Base-by-base conservation (phyloP, 495 filamentous ascomycete genomes). In the Xylaria curta region DNA sequence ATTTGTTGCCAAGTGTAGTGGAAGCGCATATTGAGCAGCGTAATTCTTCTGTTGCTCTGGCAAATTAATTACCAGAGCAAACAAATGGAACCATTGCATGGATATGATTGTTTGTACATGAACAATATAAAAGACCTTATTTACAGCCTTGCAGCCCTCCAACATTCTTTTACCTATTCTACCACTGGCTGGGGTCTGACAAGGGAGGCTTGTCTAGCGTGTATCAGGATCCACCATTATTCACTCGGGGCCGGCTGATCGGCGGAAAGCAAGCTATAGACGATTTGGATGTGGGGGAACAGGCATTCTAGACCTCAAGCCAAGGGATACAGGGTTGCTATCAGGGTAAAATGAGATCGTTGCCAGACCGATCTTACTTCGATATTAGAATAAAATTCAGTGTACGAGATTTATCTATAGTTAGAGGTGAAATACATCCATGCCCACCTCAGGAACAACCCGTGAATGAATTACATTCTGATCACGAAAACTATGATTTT, bases 291-390 rank as follows among this genome's bases (percentile, higher is more conserved):
- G 53, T 59, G 66, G 66, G 53, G 66, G 24, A 10, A 19, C 21
- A 58, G 42, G 28, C 47, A 64, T 42, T 70, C 68, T 70, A 70
- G 68, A 70, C 68, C 58, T 70, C 31, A 24, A 42, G 26, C 38
- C 38, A 38, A 28, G 38, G 38, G n/a, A 62, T 62, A 10, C 44
- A 31, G 46, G 63, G 28, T n/a, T n/a, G n/a, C n/a, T n/a, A n/a
- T n/a, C 28, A 3, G 28, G 28, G 28, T 31, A 42, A 42, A 19
- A 40, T 28, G 66, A 40, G 47, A 40, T 54, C 66, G 49, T 53
- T 53, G 21, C n/a, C 24, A 10, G 9, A 9, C 19, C 9, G 28
- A 56, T 56, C 53, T 13, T 13, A 56, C 26, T 56, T 38, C 58
- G 58, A 38, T 60, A 60, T 60, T 60, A 26, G 31, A 60, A 60